Conservation (phyloP, 139 green algal genomes). For the Micromonas commoda region DNA sequence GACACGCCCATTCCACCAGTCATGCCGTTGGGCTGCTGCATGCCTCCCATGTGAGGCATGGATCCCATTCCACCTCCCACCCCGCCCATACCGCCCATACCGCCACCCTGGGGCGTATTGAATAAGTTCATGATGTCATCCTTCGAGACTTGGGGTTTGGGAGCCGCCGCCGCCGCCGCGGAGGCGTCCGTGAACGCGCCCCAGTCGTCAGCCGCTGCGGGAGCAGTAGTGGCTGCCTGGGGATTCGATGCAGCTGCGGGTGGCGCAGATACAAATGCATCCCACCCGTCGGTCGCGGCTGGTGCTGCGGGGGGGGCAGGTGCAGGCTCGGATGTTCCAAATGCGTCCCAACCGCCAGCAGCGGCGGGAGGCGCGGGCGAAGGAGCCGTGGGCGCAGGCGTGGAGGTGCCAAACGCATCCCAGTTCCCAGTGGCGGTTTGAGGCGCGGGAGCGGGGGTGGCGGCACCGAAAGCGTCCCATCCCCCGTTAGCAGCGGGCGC, state of each 20-base stretch:
- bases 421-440: too few relatives aligned
- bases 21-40: not conserved
- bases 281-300: not conserved
- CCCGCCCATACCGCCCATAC: not conserved
- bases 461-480: conserved; percentile 4
- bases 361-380: not conserved
- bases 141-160: conserved; percentile 12
- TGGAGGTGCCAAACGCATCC: too few relatives aligned
- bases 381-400: not conserved
- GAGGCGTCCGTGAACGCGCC: not conserved
- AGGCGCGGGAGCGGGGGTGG: not conserved
- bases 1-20: not conserved
- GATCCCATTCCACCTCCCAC: not conserved
- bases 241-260: not conserved
- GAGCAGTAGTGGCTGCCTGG: not conserved
- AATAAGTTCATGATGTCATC: conserved; percentile 22
- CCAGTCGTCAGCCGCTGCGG: not conserved
- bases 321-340: not conserved
- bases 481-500: not conserved
- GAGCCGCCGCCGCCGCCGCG: not conserved
- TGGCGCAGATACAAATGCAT: not conserved
- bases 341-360: not conserved
- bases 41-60: not conserved
- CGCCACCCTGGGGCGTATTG: not conserved
- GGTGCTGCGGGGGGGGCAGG: not conserved